Percentiles rank a stretch among this genome's conserved stretches.
Conservation (phyloP, 768 basidiomycete species). For the Lactifluus volemus region DNA sequence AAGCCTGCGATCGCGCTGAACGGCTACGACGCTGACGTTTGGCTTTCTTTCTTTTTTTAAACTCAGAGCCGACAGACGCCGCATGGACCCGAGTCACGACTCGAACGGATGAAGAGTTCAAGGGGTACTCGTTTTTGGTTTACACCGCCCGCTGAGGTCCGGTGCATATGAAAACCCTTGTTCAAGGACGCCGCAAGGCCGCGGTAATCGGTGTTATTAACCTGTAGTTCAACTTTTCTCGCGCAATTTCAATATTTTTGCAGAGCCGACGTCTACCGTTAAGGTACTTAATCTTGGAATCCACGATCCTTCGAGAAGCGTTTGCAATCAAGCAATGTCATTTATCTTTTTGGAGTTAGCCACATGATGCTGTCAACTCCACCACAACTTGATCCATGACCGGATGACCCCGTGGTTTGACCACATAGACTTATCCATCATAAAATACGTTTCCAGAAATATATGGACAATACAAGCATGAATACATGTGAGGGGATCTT, state of each 20-base stretch:
- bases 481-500: conserved; percentile 10
- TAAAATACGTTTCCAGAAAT: conserved; percentile 13
- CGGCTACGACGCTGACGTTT: conserved; percentile 9
- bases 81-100: conserved; percentile 9
- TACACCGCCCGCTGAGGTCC: conserved; percentile 12
- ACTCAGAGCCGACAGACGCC: conserved; percentile 14
- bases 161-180: conserved; percentile 8
- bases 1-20: not conserved
- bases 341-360: conserved; percentile 20
- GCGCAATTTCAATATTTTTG: conserved; percentile 14
- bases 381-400: not conserved
- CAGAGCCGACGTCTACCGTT: conserved; percentile 11
- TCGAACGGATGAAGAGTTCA: conserved; percentile 14
- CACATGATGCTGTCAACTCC: conserved; percentile 17
- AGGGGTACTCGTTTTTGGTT: conserved; percentile 15
- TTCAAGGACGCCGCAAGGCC: conserved; percentile 14
- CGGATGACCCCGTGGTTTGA: not conserved
- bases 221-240: conserved; percentile 1
- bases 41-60: conserved; percentile 7
- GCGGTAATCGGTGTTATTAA: conserved; percentile 12
- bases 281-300: conserved; percentile 17
- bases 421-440: conserved; percentile 8
- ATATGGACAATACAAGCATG: conserved; percentile 11
- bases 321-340: conserved; percentile 7
- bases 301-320: conserved; percentile 14